phyloP scores from a whole-genome alignment of 495 filamentous ascomycete genomes.

The Penicillium canariense region DNA sequence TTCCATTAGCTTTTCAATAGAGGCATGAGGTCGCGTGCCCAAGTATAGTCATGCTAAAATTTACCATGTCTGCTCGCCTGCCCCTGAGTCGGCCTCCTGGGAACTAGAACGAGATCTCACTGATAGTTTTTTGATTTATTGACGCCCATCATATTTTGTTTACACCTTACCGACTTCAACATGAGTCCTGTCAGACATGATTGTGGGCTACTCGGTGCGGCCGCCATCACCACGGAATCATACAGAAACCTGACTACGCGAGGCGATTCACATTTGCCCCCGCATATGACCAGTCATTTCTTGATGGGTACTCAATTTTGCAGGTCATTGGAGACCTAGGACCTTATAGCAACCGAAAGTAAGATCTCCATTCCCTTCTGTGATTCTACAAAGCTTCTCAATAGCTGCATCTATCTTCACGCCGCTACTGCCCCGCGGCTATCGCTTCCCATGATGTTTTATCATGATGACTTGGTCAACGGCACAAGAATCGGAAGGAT shows the following conservation, averaged over 20 bases:
- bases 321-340: conserved; percentile 3
- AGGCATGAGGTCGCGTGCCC: background rate
- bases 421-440: conserved; percentile 27
- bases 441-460: conserved; percentile 51
- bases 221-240: background rate
- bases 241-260: conserved; percentile 6
- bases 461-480: conserved; percentile 33
- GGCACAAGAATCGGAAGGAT: conserved; percentile 21
- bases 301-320: background rate
- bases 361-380: conserved; percentile 39
- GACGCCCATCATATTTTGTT: background rate
- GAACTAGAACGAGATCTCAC: background rate
- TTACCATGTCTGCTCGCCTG: background rate
- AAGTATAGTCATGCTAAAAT: too few species aligned
- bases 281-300: conserved; percentile 6
- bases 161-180: background rate
- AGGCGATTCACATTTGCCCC: background rate
- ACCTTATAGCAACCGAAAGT: conserved; percentile 22
- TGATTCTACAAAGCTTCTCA: conserved; percentile 17
- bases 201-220: background rate
- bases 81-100: background rate
- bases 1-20: background rate
- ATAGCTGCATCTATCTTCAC: conserved; percentile 13
- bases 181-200: background rate
- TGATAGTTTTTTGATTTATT: background rate